A percentile compares a stretch with the other conserved stretches of the same genome.
Evolutionary conservation across 495 filamentous ascomycete species (phyloP).

Genomic region (Penicillium ucsense): DNA sequence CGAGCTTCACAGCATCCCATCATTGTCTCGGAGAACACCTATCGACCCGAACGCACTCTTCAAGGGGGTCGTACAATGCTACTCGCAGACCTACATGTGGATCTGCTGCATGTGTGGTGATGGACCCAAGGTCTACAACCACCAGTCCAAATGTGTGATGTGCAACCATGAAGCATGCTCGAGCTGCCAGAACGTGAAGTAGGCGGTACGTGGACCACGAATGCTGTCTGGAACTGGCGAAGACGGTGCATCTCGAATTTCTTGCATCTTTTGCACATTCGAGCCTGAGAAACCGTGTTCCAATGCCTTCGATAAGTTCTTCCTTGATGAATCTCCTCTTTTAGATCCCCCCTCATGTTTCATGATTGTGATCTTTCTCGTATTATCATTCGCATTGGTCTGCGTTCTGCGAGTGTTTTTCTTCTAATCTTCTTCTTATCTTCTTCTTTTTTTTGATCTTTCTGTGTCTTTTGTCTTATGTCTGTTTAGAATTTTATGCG

Average conservation of each 20-base stretch:
- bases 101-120: constrained; percentile 34
- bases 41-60: background rate
- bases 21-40: constrained; percentile 2
- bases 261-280: background rate
- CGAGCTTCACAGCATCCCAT: constrained; percentile 5
- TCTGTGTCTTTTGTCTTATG: no score
- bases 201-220: constrained; percentile 3
- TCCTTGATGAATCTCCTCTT: background rate
- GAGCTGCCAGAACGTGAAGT: constrained; percentile 24
- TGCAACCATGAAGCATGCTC: constrained; percentile 26
- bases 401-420: background rate
- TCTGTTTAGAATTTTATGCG: no score
- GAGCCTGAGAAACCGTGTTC: background rate
- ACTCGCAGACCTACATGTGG: constrained; percentile 16
- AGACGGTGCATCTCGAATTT: background rate
- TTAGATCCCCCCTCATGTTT: no score
- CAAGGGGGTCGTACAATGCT: background rate
- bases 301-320: background rate
- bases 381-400: no score
- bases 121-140: constrained; percentile 31
- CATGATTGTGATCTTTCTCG: no score
- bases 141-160: constrained; percentile 21
- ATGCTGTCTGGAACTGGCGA: constrained; percentile 1
- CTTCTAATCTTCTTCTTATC: no score
- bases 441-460: no score